Evolutionary conservation across 768 basidiomycete species (phyloP), one percentile per base, ranked within the genome.

Genomic region (Boletus tylopilopsis): DNA sequence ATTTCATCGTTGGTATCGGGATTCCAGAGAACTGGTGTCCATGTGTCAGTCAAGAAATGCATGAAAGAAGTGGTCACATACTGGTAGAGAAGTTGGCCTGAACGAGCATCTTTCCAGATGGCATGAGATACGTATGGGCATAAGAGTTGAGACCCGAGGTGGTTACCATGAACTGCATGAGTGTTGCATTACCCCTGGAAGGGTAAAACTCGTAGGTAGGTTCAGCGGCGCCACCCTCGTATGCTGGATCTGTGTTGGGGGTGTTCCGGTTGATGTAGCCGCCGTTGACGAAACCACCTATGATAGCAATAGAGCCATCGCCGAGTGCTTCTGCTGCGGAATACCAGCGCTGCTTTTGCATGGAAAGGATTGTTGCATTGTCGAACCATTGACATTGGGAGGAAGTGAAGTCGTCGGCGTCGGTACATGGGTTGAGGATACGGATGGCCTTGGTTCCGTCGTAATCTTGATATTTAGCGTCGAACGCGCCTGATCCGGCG

Each of bases 191-290:
- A 12, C 76, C 75, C 27, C 73, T 78, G 6, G 79, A 73, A 15
- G 92, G 92, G 69, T 76, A 94, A 67, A 91, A 89, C 70, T 93
- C 91, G 62, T 78, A 87, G 0, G 88, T 88, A 24, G 87, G 85
- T 58, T 94, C 87, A 10, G 89, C 85, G 11, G 79, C 87, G 32
- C 82, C 82, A 39, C 85, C 85, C 58, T 82, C 76, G 24, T 61
- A 71, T 2, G 67, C 67, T 3, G 87, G 88, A 55, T 90, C 85
- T 11, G 58, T 69, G 57, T 85, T 84, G 16, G 87, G 87, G 34
- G 71, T 78, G 55, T 90, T 89, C 19, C 85, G 72, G 66, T 90
- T 90, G 64, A 90, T 73, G 59, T 89, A 91, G 21, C 89, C 87
- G 49, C 88, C 89, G 46, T 78, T 81, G 43, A 79, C 76, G 62